A percentile compares a stretch with the other conserved stretches of the same genome.
These are phyloP conservation scores for Trichosanthes cucumerina DNA, from an alignment of 306 rosid genomes.

Conservation along the genomic window DNA sequence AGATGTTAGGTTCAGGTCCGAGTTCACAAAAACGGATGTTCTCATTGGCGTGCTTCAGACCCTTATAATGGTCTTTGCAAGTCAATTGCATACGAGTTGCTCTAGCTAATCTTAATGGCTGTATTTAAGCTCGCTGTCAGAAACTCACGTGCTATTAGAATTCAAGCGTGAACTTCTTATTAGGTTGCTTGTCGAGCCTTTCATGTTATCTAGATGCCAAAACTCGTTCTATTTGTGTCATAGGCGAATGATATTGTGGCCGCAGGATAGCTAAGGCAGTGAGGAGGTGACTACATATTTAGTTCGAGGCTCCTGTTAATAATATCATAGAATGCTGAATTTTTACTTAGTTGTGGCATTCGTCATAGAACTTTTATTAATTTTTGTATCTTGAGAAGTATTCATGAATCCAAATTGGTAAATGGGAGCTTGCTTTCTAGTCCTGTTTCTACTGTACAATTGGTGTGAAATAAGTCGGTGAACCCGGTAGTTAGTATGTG, in stretches of 20 bases:
- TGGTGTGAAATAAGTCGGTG: background rate
- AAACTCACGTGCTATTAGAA: background rate
- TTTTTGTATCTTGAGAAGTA: background rate
- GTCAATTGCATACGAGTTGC: background rate
- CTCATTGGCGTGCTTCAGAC: background rate
- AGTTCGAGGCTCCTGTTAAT: background rate
- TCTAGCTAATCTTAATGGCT: background rate
- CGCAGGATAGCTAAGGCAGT: background rate
- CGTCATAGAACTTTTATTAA: background rate
- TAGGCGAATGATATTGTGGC: background rate
- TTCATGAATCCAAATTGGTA: background rate
- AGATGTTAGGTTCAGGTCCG: background rate
- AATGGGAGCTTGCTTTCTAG: background rate
- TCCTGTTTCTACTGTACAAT: background rate
- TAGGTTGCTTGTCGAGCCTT: too few relatives aligned
- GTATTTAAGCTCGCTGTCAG: background rate
- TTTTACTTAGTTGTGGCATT: background rate
- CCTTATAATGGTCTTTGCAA: background rate
- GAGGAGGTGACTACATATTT: background rate
- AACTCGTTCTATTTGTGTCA: background rate
- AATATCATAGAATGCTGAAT: background rate
- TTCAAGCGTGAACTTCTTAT: background rate
- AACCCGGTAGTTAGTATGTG: background rate
- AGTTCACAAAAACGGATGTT: background rate
- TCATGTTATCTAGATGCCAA: too few relatives aligned